phyloP scores from a whole-genome alignment of 768 basidiomycete species.

The Boletus tylopilopsis region DNA sequence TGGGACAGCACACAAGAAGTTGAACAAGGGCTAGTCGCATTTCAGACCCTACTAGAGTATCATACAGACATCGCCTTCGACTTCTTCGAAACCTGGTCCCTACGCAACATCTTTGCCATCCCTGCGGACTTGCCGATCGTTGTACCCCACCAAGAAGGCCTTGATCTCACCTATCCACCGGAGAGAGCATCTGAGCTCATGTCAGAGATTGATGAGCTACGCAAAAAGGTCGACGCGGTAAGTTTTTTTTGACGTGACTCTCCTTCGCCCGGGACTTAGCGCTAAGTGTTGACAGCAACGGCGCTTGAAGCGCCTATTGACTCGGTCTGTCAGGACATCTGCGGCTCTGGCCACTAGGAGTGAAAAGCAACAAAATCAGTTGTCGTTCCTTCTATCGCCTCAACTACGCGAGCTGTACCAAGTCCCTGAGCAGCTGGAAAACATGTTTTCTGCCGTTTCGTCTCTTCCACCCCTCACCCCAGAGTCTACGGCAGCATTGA shows the following conservation, averaged over 20 bases:
- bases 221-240: slow-evolving; percentile 67
- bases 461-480: slow-evolving; percentile 46
- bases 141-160: slow-evolving; percentile 68
- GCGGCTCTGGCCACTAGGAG: slow-evolving; percentile 45
- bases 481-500: slow-evolving; percentile 35
- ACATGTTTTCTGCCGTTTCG: slow-evolving; percentile 46
- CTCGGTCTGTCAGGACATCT: slow-evolving; percentile 49
- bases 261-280: slow-evolving; percentile 7
- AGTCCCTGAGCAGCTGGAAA: slow-evolving; percentile 39
- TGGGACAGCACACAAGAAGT: slow-evolving; percentile 67
- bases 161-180: slow-evolving; percentile 61
- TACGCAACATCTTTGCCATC: slow-evolving; percentile 84
- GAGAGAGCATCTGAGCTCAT: slow-evolving; percentile 58
- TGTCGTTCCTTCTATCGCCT: slow-evolving; percentile 44
- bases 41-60: slow-evolving; percentile 84
- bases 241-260: slow-evolving; percentile 33
- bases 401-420: slow-evolving; percentile 36
- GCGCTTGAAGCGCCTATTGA: slow-evolving; percentile 54
- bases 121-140: slow-evolving; percentile 66
- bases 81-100: slow-evolving; percentile 85
- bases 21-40: slow-evolving; percentile 77
- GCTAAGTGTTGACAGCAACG: slow-evolving; percentile 48
- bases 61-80: slow-evolving; percentile 91
- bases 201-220: slow-evolving; percentile 64
- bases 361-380: slow-evolving; percentile 37